Evolutionary conservation across 2,329 filamentous ascomycete genomes (phyloP).

Genomic region (Exophiala spinifera): DNA sequence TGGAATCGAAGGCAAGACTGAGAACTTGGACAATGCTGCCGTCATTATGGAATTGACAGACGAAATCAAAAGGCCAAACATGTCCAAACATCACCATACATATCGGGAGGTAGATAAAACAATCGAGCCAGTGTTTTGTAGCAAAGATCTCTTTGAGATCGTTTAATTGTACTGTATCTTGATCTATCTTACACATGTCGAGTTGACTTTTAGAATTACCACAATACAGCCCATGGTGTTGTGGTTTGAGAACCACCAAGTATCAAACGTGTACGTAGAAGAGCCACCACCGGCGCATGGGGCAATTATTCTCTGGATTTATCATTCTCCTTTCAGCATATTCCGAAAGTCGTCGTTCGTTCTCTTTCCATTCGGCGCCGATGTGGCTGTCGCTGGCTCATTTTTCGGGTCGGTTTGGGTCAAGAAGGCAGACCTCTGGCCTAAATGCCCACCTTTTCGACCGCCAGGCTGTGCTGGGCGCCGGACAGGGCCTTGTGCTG

Average conservation of each 20-base stretch:
- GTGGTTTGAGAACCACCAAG: too few species aligned
- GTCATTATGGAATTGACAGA: conserved; percentile 82
- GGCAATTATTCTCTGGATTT: not conserved
- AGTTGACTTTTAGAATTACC: too few species aligned
- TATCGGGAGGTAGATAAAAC: too few species aligned
- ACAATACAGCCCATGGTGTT: too few species aligned
- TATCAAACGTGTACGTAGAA: not conserved
- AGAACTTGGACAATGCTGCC: conserved; percentile 77
- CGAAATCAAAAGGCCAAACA: conserved; percentile 62
- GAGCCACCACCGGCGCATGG: not conserved
- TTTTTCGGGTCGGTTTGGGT: conserved; percentile 19
- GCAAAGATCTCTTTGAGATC: too few species aligned
- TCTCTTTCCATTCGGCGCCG: conserved; percentile 36
- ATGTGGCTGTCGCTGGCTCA: not conserved
- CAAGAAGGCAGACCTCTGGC: conserved; percentile 13
- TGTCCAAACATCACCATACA: conserved; percentile 61
- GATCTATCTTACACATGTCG: too few species aligned
- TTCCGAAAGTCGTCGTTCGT: conserved; percentile 57
- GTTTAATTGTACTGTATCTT: too few species aligned
- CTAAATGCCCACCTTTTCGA: conserved; percentile 26
- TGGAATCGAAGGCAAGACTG: conserved; percentile 70
- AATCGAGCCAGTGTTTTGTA: conserved; percentile 50
- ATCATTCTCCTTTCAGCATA: conserved; percentile 19
- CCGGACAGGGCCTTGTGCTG: conserved; percentile 39
- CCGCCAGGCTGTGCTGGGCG: conserved; percentile 46